Evolutionary conservation across 768 basidiomycete species (phyloP), one percentile per base, ranked within the genome.

Genomic region (Trametes punicea): DNA sequence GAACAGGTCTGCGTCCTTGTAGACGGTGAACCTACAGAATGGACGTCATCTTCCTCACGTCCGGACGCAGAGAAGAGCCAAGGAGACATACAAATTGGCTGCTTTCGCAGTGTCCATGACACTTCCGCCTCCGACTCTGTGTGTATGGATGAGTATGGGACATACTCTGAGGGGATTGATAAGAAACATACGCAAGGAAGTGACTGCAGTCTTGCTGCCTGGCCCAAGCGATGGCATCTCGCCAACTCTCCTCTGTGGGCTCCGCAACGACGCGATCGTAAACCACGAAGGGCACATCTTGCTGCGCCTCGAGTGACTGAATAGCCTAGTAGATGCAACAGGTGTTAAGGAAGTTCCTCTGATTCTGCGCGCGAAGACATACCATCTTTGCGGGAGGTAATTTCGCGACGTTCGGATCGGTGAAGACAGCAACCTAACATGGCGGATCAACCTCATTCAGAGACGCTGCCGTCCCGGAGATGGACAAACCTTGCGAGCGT

Each of bases 71-170:
- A 11, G 33, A 34, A 13, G 6, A 44, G 38, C 20, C 16, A 20
- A 23, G 45, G 36, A 30, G 16, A 64, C 79, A 48, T 67, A 90
- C 82, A 98, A 65, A 72, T 98, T 98, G 29, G 96, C 94, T 6
- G 93, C 84, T 70, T 98, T 98, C 50, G 94, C 90, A 0, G 94
- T 97, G 68, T 97, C 95, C 67, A 97, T 97, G 23, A 93, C 90
- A 64, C 90, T 93, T 61, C 93, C 93, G n/a, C 93, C 93, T 59
- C 93, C 92, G 27, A 94, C 86, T 36, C 91, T 90, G 61, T 25
- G 59, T n/a, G 44, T 13, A 25, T 4, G 51, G 9, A 31, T 42
- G 55, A 48, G 54, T 10, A 51, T 30, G 15, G 11, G 8, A 59
- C 13, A 50, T 31, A 59, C 1, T 26, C 33, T 46, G 45, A 6